A percentile compares a stretch with the other conserved stretches of the same genome.
Conservation (phyloP, 2,329 filamentous ascomycete genomes). For the Hirsutella minnesotensis region DNA sequence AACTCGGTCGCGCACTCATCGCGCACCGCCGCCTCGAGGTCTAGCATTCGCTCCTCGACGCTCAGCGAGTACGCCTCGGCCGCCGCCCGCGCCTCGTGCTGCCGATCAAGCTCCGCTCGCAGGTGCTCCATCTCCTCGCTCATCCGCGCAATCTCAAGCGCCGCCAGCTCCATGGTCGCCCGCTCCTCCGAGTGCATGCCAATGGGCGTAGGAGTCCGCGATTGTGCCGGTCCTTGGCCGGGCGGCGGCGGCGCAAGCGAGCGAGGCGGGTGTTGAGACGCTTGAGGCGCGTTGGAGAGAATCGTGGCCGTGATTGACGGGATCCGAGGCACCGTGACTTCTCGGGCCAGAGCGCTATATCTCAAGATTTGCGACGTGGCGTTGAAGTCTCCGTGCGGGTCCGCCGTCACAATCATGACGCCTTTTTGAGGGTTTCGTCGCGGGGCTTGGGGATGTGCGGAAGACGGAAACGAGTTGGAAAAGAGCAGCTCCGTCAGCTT, state of each 20-base stretch:
- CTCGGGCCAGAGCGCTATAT: conserved; percentile 84
- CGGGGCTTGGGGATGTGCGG: conserved; percentile 21
- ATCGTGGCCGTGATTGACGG: conserved; percentile 73
- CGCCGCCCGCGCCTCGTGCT: conserved; percentile 57
- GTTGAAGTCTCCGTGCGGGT: conserved; percentile 88
- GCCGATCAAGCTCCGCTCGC: conserved; percentile 54
- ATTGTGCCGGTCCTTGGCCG: conserved; percentile 17
- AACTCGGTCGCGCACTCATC: conserved; percentile 86
- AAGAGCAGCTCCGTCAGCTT: conserved; percentile 78
- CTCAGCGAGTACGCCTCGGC: conserved; percentile 63
- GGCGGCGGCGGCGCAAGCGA: conserved; percentile 20
- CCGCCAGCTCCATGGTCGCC: conserved; percentile 71
- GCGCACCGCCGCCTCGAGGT: conserved; percentile 71
- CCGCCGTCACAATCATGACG: conserved; percentile 93
- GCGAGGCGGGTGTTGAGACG: conserved; percentile 14
- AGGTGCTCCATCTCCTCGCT: conserved; percentile 61
- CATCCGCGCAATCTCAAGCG: conserved; percentile 71
- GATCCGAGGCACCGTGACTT: conserved; percentile 82
- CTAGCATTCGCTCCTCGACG: conserved; percentile 52
- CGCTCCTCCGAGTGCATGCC: conserved; percentile 34
- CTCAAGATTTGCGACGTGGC: conserved; percentile 91
- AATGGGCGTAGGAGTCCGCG: conserved; percentile 27
- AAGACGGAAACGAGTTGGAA: conserved; percentile 73
- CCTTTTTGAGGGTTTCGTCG: conserved; percentile 69
- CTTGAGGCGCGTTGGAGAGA: conserved; percentile 22